phyloP scores from a whole-genome alignment of 352 stramenopile genomes.

The Albugo laibachii region DNA sequence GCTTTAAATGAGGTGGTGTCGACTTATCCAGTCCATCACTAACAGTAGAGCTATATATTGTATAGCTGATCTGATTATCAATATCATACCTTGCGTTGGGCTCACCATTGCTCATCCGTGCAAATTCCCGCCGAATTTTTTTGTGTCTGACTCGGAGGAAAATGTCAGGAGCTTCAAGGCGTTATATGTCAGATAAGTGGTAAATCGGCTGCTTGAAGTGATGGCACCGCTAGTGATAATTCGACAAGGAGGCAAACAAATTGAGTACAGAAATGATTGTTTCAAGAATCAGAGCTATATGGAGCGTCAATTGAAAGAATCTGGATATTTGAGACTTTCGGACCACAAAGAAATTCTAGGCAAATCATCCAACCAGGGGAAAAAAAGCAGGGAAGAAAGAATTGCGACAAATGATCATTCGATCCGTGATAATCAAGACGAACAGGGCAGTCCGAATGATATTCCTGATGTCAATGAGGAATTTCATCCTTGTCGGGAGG shows the following conservation, averaged over 20 bases:
- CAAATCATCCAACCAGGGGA: conserved; percentile 7
- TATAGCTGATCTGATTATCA: too few species aligned
- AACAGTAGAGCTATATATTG: too few species aligned
- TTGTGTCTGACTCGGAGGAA: too few species aligned
- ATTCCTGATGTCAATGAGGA: too few species aligned
- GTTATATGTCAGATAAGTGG: too few species aligned
- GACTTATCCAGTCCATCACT: conserved; percentile 13
- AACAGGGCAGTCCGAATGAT: conserved; percentile 1
- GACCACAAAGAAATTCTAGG: conserved; percentile 2
- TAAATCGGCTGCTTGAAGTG: too few species aligned
- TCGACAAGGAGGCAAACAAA: conserved; percentile 27
- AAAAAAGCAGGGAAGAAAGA: conserved; percentile 8
- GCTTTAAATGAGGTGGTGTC: conserved; percentile 18
- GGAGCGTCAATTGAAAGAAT: conserved; percentile 4
- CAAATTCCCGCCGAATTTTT: too few species aligned
- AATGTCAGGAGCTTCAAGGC: too few species aligned
- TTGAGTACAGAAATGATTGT: conserved; percentile 45
- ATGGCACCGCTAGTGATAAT: conserved; percentile 65
- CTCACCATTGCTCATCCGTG: too few species aligned
- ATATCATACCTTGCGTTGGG: too few species aligned
- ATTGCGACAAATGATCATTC: conserved; percentile 6
- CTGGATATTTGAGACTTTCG: conserved; percentile 5
- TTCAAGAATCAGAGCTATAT: conserved; percentile 17
- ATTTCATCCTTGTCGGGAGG: too few species aligned
- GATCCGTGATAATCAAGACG: neutral